These are phyloP conservation scores for Seminavis robusta DNA, from an alignment of 108 stramenopile species.

Conservation along the genomic window DNA sequence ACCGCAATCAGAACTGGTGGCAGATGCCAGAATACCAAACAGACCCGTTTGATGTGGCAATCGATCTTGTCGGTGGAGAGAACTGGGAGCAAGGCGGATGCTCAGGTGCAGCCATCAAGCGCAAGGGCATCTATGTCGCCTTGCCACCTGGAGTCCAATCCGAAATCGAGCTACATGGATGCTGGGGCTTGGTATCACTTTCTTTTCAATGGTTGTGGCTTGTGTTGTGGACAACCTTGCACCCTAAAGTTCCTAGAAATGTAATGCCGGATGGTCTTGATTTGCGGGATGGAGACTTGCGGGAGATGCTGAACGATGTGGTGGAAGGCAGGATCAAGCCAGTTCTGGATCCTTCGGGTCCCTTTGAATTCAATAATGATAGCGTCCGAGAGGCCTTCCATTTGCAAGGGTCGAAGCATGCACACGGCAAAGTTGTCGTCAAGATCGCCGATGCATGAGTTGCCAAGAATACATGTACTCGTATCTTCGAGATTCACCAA, in stretches of 20 bases:
- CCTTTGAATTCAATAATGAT: conserved; percentile 36
- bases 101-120: too few relatives aligned
- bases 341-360: conserved; percentile 37
- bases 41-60: conserved; percentile 47
- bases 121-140: conserved; percentile 26
- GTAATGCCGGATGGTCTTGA: conserved; percentile 15
- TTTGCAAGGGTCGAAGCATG: conserved; percentile 20
- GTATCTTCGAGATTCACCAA: too few relatives aligned
- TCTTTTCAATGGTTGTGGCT: too few relatives aligned
- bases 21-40: conserved; percentile 28
- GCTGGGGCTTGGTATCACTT: neutral
- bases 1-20: conserved; percentile 48
- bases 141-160: too few relatives aligned
- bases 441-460: conserved; percentile 18
- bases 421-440: conserved; percentile 55
- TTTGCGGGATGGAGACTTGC: too few relatives aligned
- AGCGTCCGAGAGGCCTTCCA: conserved; percentile 41
- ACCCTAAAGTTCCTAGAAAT: too few relatives aligned
- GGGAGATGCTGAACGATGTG: conserved; percentile 27
- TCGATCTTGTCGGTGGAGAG: conserved; percentile 43
- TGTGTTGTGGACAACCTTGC: too few relatives aligned
- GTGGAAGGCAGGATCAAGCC: conserved; percentile 31
- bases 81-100: conserved; percentile 38
- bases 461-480: too few relatives aligned
- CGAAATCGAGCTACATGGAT: too few relatives aligned